Conservation (phyloP, 1,139 yeast genomes). For the Zygosaccharomyces pseudobailii region DNA sequence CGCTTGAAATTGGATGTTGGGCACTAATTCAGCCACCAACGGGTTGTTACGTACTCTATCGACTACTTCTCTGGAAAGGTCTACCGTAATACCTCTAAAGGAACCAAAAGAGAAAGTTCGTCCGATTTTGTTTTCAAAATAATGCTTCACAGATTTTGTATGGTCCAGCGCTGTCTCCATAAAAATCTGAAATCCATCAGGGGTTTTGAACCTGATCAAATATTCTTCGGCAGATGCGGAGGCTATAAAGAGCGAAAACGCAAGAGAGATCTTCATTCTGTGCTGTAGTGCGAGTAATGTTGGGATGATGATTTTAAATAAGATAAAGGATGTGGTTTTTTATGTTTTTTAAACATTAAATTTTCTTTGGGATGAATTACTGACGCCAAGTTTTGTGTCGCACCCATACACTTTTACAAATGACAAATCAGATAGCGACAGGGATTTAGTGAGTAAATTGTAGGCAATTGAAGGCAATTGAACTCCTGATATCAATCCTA, state of each 20-base stretch:
- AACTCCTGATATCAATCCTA: no score
- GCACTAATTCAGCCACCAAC: conserved; percentile 53
- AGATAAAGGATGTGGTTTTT: neutral
- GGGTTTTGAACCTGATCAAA: conserved; percentile 27
- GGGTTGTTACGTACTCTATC: conserved; percentile 45
- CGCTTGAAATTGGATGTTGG: conserved; percentile 51
- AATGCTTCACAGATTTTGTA: conserved; percentile 21
- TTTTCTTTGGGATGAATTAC: conserved; percentile 2
- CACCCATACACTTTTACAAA: neutral
- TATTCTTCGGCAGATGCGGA: conserved; percentile 21
- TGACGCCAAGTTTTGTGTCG: conserved; percentile 10
- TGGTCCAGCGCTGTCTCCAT: conserved; percentile 20
- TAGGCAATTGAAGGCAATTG: no score
- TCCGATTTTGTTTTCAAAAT: conserved; percentile 28
- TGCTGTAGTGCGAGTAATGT: neutral
- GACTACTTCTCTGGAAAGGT: conserved; percentile 46
- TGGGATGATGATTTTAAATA: neutral
- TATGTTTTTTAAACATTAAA: neutral
- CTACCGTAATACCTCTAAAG: conserved; percentile 61
- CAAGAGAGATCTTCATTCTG: neutral
- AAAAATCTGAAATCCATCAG: conserved; percentile 22
- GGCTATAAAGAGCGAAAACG: neutral
- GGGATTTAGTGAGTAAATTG: neutral
- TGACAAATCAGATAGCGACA: neutral
- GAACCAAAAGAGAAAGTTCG: conserved; percentile 51